These are phyloP conservation scores for Sherardia arvensis DNA, from an alignment of 257 asterid genomes.

Conservation along the genomic window DNA sequence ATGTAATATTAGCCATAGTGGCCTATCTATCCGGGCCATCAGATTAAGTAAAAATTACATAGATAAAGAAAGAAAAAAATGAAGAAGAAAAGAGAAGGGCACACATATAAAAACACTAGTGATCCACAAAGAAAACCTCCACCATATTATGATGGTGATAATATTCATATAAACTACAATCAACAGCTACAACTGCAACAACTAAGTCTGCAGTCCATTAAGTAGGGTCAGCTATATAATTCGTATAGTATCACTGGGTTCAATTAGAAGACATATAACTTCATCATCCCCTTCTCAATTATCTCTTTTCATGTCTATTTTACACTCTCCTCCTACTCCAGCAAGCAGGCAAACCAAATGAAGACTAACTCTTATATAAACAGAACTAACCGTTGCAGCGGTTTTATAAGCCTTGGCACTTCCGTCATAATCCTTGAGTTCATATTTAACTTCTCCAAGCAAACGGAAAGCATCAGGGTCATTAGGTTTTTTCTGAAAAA, in stretches of 20 bases:
- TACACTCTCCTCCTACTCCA: not conserved
- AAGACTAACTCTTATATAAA: not conserved
- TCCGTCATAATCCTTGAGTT: slow-evolving; percentile 74
- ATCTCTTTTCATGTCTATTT: not conserved
- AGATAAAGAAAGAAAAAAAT: not conserved
- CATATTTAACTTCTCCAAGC: slow-evolving; percentile 92
- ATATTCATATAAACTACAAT: not conserved
- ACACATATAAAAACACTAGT: not conserved
- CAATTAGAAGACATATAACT: not conserved
- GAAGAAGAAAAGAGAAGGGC: not conserved
- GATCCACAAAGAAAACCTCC: not conserved
- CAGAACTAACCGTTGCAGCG: slow-evolving; percentile 54
- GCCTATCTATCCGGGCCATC: not conserved
- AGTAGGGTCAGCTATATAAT: too few relatives aligned
- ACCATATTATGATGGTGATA: not conserved
- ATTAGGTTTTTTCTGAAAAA: slow-evolving; percentile 53
- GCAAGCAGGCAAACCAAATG: not conserved
- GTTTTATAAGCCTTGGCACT: slow-evolving; percentile 68
- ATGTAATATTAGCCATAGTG: too few relatives aligned
- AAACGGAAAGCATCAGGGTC: slow-evolving; percentile 84
- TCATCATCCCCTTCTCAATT: not conserved
- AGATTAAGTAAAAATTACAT: not conserved
- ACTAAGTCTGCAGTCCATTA: too few relatives aligned
- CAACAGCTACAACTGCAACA: too few relatives aligned
- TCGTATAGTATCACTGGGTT: too few relatives aligned